Conservation (phyloP, 176 grass and related monocot species). For the Musa schizocarpa region DNA sequence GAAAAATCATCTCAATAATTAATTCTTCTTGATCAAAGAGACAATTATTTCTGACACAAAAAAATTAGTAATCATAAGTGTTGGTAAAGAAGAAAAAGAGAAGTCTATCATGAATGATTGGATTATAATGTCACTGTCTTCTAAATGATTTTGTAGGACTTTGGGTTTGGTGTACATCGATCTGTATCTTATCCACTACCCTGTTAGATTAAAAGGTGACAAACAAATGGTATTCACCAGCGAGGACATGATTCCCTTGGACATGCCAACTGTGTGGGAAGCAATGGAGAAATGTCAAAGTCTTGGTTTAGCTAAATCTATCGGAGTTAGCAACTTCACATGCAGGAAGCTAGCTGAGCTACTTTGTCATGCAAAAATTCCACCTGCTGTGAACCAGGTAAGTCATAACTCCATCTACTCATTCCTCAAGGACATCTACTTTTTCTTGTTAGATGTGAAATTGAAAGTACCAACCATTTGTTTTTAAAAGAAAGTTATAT, state of each 20-base stretch:
- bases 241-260: conserved; percentile 25
- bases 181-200: neutral
- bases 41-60: no score
- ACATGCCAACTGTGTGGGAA: conserved; percentile 40
- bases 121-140: no score
- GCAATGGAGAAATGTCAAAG: conserved; percentile 60
- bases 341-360: conserved; percentile 39
- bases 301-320: conserved; percentile 43
- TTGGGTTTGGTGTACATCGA: conserved; percentile 1
- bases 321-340: conserved; percentile 57
- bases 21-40: no score
- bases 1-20: no score
- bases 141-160: neutral
- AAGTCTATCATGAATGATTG: no score
- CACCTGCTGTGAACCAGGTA: conserved; percentile 44
- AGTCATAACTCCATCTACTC: no score
- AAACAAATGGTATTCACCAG: conserved; percentile 17
- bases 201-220: neutral
- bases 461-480: no score
- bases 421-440: no score
- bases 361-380: conserved; percentile 34
- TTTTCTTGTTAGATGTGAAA: no score
- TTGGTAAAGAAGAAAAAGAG: no score
- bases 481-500: no score
- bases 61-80: no score